Evolutionary conservation across 202 grass and related monocot genomes (phyloP).

Genomic region (Zoysia matrella): DNA sequence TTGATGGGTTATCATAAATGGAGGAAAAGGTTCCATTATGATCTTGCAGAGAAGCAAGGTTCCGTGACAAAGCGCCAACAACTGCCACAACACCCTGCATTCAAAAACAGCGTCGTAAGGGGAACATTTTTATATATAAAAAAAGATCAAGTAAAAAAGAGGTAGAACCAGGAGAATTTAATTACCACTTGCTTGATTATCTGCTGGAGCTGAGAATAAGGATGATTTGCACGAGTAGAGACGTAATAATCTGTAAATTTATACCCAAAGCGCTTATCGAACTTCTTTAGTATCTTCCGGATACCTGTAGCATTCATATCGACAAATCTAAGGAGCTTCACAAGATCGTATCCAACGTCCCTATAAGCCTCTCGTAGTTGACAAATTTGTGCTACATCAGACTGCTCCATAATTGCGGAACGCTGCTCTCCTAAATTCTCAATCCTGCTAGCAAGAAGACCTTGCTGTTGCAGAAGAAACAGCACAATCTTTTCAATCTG

Average conservation of each 20-base stretch:
- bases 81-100: conserved; percentile 87
- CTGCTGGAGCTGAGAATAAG: too few relatives aligned
- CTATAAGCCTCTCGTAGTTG: conserved; percentile 75
- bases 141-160: neutral
- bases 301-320: too few relatives aligned
- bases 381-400: conserved; percentile 53
- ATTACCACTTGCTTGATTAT: conserved; percentile 93
- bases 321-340: conserved; percentile 67
- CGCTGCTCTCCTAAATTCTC: conserved; percentile 66
- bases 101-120: conserved; percentile 27
- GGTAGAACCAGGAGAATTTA: conserved; percentile 46
- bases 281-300: too few relatives aligned
- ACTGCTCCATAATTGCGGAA: conserved; percentile 45
- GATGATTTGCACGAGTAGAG: too few relatives aligned
- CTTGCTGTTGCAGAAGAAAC: conserved; percentile 92
- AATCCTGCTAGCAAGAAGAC: conserved; percentile 79
- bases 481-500: conserved; percentile 95
- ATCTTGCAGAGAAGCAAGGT: conserved; percentile 82
- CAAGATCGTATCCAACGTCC: conserved; percentile 71
- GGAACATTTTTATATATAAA: neutral
- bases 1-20: conserved; percentile 90
- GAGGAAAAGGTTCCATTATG: conserved; percentile 66
- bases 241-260: too few relatives aligned
- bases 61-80: conserved; percentile 85
- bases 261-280: too few relatives aligned